Evolutionary conservation across 495 filamentous ascomycete genomes (phyloP).

Genomic region (Trypethelium eluteriae): DNA sequence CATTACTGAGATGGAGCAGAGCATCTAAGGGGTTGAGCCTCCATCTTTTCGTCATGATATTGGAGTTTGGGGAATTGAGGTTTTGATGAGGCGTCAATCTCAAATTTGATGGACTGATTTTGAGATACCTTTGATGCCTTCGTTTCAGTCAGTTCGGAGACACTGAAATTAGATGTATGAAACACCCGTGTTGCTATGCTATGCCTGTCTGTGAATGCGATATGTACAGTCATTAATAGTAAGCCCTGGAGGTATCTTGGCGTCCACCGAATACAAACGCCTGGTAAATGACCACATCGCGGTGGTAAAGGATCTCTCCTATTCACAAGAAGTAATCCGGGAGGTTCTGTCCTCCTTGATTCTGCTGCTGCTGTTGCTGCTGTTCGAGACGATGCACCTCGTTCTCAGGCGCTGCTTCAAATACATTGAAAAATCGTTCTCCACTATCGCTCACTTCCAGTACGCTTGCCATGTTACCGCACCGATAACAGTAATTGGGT

Average conservation of each 20-base stretch:
- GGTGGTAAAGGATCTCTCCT: neutral
- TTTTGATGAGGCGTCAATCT: neutral
- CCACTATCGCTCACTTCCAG: constrained; percentile 89
- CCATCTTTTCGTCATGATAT: neutral
- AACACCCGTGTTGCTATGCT: too few relatives aligned
- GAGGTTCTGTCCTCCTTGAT: constrained; percentile 48
- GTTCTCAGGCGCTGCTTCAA: constrained; percentile 93
- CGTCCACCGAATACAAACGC: neutral
- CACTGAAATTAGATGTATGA: too few relatives aligned
- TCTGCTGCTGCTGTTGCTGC: constrained; percentile 50
- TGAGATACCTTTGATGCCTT: neutral
- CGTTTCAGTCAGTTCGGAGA: too few relatives aligned
- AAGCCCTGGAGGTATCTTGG: neutral
- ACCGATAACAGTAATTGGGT: constrained; percentile 97
- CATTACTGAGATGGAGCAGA: constrained; percentile 97
- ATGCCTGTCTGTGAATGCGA: neutral
- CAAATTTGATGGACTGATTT: neutral
- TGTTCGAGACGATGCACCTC: constrained; percentile 75
- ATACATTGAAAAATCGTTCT: constrained; percentile 91
- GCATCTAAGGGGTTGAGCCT: constrained; percentile 45
- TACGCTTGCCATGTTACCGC: constrained; percentile 94
- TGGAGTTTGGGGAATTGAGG: neutral
- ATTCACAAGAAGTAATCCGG: constrained; percentile 66
- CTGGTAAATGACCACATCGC: neutral
- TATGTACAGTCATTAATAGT: neutral